Conservation (phyloP, 805 yeast species). For the Candida dendrica region DNA sequence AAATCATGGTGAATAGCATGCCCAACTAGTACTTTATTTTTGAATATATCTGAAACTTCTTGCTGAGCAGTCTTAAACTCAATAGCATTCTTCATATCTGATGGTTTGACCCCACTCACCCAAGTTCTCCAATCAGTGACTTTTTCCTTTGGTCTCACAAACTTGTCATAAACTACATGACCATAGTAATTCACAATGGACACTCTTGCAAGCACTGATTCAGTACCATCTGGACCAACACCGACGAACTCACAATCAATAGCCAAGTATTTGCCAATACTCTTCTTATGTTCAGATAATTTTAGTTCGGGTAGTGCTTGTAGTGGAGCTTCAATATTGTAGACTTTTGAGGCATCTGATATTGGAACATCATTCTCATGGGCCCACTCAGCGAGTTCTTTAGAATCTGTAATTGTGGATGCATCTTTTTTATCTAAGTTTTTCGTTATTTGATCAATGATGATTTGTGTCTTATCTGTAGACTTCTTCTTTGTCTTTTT, state of each 20-base stretch:
- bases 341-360: slow-evolving; percentile 14
- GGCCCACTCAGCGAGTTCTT: slow-evolving; percentile 16
- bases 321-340: slow-evolving; percentile 6
- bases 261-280: slow-evolving; percentile 68
- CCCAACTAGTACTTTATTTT: slow-evolving; percentile 63
- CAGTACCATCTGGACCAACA: slow-evolving; percentile 65
- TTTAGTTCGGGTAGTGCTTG: slow-evolving; percentile 7
- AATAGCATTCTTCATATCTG: slow-evolving; percentile 61
- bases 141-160: slow-evolving; percentile 64
- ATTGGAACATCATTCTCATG: slow-evolving; percentile 20
- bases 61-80: slow-evolving; percentile 61
- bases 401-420: not conserved
- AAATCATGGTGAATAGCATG: slow-evolving; percentile 82
- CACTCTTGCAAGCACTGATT: slow-evolving; percentile 75
- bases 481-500: slow-evolving; percentile 5
- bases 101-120: slow-evolving; percentile 80
- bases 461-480: slow-evolving; percentile 6
- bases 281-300: slow-evolving; percentile 26
- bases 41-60: slow-evolving; percentile 42
- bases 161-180: slow-evolving; percentile 59
- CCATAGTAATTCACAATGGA: slow-evolving; percentile 85
- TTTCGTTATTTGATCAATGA: slow-evolving; percentile 10
- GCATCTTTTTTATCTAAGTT: slow-evolving; percentile 7
- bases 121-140: slow-evolving; percentile 92
- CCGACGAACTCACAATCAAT: slow-evolving; percentile 96